These are phyloP conservation scores for Clarireedia homoeocarpa DNA, from an alignment of 2,329 filamentous ascomycete species.

Conservation along the genomic window DNA sequence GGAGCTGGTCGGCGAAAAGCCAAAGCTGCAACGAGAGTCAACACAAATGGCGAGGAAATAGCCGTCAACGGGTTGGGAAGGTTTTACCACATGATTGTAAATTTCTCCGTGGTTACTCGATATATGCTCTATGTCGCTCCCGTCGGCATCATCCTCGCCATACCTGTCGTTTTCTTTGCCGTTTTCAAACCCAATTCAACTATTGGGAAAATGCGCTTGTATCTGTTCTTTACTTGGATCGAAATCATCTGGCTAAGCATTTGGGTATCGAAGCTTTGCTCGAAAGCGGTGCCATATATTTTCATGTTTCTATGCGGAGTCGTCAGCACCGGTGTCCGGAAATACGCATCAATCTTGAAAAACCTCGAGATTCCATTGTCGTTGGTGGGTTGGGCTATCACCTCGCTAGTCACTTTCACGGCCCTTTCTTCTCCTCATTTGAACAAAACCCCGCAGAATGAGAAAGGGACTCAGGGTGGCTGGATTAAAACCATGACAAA, in stretches of 20 bases:
- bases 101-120: conserved; percentile 54
- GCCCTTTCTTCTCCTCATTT: conserved; percentile 37
- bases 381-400: conserved; percentile 61
- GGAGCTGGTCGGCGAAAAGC: conserved; percentile 40
- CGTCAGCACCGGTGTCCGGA: conserved; percentile 60
- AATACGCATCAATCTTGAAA: conserved; percentile 58
- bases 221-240: conserved; percentile 60
- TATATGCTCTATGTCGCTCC: conserved; percentile 63
- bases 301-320: conserved; percentile 66
- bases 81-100: conserved; percentile 56
- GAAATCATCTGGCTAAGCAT: conserved; percentile 60
- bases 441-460: conserved; percentile 7
- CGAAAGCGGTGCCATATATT: conserved; percentile 49
- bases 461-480: conserved; percentile 12
- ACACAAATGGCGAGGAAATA: conserved; percentile 43
- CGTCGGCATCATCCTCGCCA: conserved; percentile 50
- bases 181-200: conserved; percentile 20
- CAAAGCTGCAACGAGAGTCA: conserved; percentile 34
- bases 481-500: conserved; percentile 55
- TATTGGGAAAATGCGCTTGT: conserved; percentile 41
- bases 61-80: conserved; percentile 58
- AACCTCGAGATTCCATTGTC: conserved; percentile 60
- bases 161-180: conserved; percentile 48
- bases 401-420: conserved; percentile 54
- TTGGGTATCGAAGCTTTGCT: conserved; percentile 59